phyloP scores from a whole-genome alignment of 1,284 basidiomycete species.

The Malassezia furfur region DNA sequence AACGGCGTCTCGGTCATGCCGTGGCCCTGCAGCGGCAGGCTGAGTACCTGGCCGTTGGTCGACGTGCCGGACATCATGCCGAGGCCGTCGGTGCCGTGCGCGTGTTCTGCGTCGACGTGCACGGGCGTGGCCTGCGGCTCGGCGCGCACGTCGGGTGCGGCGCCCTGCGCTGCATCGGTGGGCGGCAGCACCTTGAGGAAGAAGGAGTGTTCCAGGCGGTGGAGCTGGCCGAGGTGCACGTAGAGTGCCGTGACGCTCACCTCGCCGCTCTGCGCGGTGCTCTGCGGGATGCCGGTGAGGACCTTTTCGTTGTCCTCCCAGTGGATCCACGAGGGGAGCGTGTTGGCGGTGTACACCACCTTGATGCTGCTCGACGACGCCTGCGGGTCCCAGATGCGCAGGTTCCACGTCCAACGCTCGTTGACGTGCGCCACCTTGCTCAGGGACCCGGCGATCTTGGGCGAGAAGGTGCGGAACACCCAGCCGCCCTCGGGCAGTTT shows the following conservation, averaged over 20 bases:
- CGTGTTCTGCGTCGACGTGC: not conserved
- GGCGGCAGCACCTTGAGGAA: slow-evolving; percentile 29
- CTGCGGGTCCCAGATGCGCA: slow-evolving; percentile 95
- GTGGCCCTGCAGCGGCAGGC: not conserved
- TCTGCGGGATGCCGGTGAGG: slow-evolving; percentile 31
- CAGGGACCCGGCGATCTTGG: slow-evolving; percentile 36
- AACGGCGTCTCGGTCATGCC: not conserved
- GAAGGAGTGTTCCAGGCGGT: slow-evolving; percentile 39
- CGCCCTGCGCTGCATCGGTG: not conserved
- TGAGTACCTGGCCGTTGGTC: not conserved
- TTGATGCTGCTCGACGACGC: slow-evolving; percentile 53
- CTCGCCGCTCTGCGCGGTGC: slow-evolving; percentile 27
- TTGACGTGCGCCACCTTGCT: slow-evolving; percentile 57
- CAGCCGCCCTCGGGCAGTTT: slow-evolving; percentile 65
- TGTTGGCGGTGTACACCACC: slow-evolving; percentile 69
- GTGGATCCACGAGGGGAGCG: slow-evolving; percentile 70
- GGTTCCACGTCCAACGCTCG: slow-evolving; percentile 84
- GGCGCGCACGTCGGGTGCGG: not conserved
- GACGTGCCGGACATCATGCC: not conserved
- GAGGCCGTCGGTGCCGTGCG: not conserved
- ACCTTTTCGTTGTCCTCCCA: slow-evolving; percentile 61
- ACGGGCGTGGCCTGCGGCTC: not conserved
- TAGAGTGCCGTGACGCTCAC: slow-evolving; percentile 38
- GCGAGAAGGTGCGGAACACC: slow-evolving; percentile 83
- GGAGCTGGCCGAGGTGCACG: slow-evolving; percentile 33